phyloP scores from a whole-genome alignment of 805 yeast species.

The Yarrowia deformans region DNA sequence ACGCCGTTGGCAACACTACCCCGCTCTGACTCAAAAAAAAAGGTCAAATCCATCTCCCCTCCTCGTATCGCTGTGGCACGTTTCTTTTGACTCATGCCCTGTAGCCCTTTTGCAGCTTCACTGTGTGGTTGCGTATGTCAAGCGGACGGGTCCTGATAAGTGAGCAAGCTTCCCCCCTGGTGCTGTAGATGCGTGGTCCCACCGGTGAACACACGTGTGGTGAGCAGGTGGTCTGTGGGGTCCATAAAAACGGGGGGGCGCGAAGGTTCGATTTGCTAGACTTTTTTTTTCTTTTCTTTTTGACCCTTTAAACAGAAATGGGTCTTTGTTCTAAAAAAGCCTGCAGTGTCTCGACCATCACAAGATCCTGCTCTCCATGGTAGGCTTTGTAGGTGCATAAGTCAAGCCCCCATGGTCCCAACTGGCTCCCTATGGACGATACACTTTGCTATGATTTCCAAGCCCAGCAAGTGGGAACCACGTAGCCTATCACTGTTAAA shows the following conservation, averaged over 20 bases:
- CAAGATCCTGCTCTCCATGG: slow-evolving; percentile 7
- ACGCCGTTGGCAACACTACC: slow-evolving; percentile 9
- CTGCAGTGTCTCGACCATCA: slow-evolving; percentile 6
- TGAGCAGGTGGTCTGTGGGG: not conserved
- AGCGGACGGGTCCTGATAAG: slow-evolving; percentile 4
- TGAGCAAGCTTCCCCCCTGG: slow-evolving; percentile 17
- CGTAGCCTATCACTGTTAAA: slow-evolving; percentile 25
- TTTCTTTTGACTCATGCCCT: slow-evolving; percentile 9
- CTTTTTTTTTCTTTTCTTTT: slow-evolving; percentile 8
- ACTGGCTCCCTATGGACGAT: not conserved
- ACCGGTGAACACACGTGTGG: slow-evolving; percentile 3
- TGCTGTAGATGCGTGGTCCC: too few species aligned
- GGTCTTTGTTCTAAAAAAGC: too few species aligned
- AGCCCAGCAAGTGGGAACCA: slow-evolving; percentile 21
- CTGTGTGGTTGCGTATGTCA: slow-evolving; percentile 7
- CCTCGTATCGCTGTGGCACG: slow-evolving; percentile 22
- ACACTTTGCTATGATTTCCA: slow-evolving; percentile 12
- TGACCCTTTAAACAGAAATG: not conserved
- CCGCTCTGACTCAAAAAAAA: slow-evolving; percentile 7
- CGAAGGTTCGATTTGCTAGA: slow-evolving; percentile 17
- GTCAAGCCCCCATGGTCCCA: slow-evolving; percentile 22
- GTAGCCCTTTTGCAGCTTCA: not conserved
- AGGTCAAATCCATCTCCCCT: not conserved
- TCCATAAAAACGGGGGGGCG: not conserved
- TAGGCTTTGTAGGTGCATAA: slow-evolving; percentile 14